phyloP scores from a whole-genome alignment of 139 green algal genomes.

The Desmodesmus armatus region DNA sequence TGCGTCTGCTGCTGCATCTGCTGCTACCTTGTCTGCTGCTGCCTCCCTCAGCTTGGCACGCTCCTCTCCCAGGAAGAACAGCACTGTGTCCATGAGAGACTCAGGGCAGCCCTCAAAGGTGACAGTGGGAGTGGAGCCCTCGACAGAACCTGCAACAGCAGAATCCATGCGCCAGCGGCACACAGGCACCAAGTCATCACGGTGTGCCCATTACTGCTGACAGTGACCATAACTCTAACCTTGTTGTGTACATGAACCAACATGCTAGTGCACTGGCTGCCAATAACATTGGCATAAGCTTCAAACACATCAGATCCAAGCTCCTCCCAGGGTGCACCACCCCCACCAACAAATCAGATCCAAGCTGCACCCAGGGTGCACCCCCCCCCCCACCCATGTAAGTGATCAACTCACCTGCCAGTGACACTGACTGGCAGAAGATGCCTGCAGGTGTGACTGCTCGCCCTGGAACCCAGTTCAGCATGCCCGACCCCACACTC shows the following conservation, averaged over 20 bases:
- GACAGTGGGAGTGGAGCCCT: background rate
- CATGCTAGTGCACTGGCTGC: background rate
- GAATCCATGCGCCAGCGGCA: background rate
- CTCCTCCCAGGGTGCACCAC: too few relatives aligned
- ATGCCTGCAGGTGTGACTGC: constrained; percentile 10
- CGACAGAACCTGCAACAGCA: constrained; percentile 22
- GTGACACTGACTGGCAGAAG: constrained; percentile 17
- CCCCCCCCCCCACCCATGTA: too few relatives aligned
- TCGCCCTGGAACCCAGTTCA: constrained; percentile 45
- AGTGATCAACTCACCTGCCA: constrained; percentile 13
- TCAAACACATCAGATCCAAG: too few relatives aligned
- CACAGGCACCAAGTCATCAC: background rate
- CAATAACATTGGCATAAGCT: too few relatives aligned
- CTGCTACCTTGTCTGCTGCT: constrained; percentile 49
- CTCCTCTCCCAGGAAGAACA: constrained; percentile 60
- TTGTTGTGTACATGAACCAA: too few relatives aligned
- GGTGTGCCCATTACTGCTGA: too few relatives aligned
- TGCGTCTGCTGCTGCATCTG: constrained; percentile 16
- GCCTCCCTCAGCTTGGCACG: constrained; percentile 53
- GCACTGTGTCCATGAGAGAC: constrained; percentile 59
- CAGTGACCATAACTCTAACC: too few relatives aligned
- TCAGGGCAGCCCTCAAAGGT: constrained; percentile 68
- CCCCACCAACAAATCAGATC: too few relatives aligned
- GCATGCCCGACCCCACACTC: constrained; percentile 48
- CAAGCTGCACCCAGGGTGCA: too few relatives aligned